phyloP scores from a whole-genome alignment of 1,284 basidiomycete species.

The Leccinum colubrinum region DNA sequence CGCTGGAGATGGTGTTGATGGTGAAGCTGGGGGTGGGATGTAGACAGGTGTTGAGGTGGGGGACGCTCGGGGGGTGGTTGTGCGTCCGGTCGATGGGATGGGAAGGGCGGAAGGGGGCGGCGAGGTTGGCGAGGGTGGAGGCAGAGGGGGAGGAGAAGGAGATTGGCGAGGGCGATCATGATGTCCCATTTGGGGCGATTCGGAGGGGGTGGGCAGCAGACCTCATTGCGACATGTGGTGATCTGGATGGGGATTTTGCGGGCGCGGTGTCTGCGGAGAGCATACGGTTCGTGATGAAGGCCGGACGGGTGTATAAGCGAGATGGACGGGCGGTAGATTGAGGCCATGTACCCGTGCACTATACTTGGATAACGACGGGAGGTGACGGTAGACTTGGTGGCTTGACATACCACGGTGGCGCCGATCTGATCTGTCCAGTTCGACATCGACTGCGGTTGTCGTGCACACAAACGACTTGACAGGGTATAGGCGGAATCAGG shows the following conservation, averaged over 20 bases:
- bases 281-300: constrained; percentile 54
- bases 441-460: neutral
- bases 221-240: constrained; percentile 51
- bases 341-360: neutral
- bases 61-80: constrained; percentile 58
- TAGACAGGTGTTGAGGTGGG: constrained; percentile 55
- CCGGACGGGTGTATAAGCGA: constrained; percentile 48
- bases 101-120: constrained; percentile 42
- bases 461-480: neutral
- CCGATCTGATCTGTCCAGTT: neutral
- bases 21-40: constrained; percentile 52
- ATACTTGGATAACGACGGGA: neutral
- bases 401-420: neutral
- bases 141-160: constrained; percentile 24
- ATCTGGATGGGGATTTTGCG: constrained; percentile 50
- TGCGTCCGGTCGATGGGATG: constrained; percentile 51
- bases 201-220: constrained; percentile 57
- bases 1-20: constrained; percentile 63
- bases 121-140: constrained; percentile 33
- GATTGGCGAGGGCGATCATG: constrained; percentile 46
- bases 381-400: neutral
- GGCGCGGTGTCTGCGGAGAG: constrained; percentile 41
- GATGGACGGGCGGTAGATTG: constrained; percentile 31
- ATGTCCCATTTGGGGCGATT: constrained; percentile 55
- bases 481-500: neutral